These are phyloP conservation scores for Geosmithia morbida DNA, from an alignment of 2,329 filamentous ascomycete genomes.

Conservation along the genomic window DNA sequence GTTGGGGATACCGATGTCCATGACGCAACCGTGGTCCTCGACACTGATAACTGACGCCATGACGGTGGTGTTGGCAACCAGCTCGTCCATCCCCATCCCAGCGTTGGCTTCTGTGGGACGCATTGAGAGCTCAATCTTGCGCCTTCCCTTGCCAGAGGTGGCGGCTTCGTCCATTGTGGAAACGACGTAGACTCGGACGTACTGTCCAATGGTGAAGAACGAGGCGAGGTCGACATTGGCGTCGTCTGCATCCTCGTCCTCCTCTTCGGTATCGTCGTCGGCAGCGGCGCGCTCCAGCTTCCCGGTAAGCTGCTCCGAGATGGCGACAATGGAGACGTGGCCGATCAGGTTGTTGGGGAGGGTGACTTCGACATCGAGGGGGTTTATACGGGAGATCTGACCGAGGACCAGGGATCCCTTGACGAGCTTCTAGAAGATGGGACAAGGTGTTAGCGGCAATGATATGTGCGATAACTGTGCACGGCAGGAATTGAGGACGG, in stretches of 20 bases:
- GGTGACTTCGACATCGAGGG: slow-evolving; percentile 64
- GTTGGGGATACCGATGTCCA: slow-evolving; percentile 70
- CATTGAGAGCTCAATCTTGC: slow-evolving; percentile 76
- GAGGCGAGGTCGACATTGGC: slow-evolving; percentile 56
- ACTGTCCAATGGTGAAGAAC: slow-evolving; percentile 75
- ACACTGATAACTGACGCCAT: slow-evolving; percentile 83
- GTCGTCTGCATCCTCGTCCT: slow-evolving; percentile 31
- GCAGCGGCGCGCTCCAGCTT: slow-evolving; percentile 56
- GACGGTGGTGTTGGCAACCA: slow-evolving; percentile 62
- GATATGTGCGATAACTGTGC: neutral
- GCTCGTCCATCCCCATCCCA: slow-evolving; percentile 55
- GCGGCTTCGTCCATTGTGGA: slow-evolving; percentile 58
- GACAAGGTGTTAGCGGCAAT: slow-evolving; percentile 6
- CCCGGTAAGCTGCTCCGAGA: slow-evolving; percentile 67
- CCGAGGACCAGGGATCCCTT: slow-evolving; percentile 81
- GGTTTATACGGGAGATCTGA: slow-evolving; percentile 68
- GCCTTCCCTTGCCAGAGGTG: slow-evolving; percentile 47
- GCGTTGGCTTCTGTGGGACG: slow-evolving; percentile 67
- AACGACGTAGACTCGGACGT: slow-evolving; percentile 68
- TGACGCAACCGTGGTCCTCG: slow-evolving; percentile 90
- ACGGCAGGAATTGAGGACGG: neutral
- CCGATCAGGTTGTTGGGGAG: slow-evolving; percentile 89
- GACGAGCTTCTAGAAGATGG: slow-evolving; percentile 49
- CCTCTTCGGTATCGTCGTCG: slow-evolving; percentile 30
- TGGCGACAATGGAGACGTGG: slow-evolving; percentile 80